These are phyloP conservation scores for Neonectria magnoliae DNA, from an alignment of 2,329 filamentous ascomycete species.

Conservation along the genomic window DNA sequence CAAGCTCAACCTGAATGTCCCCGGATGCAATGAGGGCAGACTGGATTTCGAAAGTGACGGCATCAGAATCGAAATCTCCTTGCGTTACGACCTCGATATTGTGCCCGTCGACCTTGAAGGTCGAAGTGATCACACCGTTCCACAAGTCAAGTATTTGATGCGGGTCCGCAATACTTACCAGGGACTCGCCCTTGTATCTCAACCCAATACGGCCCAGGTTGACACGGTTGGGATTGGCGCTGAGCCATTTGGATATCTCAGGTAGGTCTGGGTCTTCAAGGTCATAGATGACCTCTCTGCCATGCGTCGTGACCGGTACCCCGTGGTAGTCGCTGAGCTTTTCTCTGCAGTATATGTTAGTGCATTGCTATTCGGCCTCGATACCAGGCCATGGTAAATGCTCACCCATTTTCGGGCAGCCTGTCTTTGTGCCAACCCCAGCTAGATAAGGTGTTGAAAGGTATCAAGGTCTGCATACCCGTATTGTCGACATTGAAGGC, in stretches of 20 bases:
- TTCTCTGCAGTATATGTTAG: constrained; percentile 41
- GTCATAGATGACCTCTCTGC: constrained; percentile 51
- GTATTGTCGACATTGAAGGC: constrained; percentile 59
- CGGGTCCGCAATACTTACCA: constrained; percentile 43
- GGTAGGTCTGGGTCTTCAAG: constrained; percentile 49
- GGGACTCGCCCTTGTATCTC: constrained; percentile 45
- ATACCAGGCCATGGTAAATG: rapidly evolving
- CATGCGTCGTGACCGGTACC: constrained; percentile 42
- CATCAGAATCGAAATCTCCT: constrained; percentile 52
- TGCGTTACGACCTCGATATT: constrained; percentile 49
- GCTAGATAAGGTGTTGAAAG: constrained; percentile 58
- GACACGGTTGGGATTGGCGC: constrained; percentile 57
- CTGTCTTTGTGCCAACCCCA: constrained; percentile 63
- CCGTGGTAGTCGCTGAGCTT: too few species aligned
- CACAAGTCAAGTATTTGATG: constrained; percentile 41
- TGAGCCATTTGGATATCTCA: constrained; percentile 60
- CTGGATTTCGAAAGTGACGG: constrained; percentile 49
- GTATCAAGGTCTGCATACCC: constrained; percentile 55
- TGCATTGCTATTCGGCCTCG: constrained; percentile 31
- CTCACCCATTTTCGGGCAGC: constrained; percentile 45
- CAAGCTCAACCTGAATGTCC: constrained; percentile 51
- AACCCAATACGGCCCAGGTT: constrained; percentile 56
- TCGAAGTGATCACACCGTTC: constrained; percentile 47
- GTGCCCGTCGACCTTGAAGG: constrained; percentile 45
- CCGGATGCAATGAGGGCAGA: constrained; percentile 48